A percentile compares a stretch with the other conserved stretches of the same genome.
These are phyloP conservation scores for Boeremia lycopersici DNA, from an alignment of 2,329 filamentous ascomycete genomes.

Conservation along the genomic window DNA sequence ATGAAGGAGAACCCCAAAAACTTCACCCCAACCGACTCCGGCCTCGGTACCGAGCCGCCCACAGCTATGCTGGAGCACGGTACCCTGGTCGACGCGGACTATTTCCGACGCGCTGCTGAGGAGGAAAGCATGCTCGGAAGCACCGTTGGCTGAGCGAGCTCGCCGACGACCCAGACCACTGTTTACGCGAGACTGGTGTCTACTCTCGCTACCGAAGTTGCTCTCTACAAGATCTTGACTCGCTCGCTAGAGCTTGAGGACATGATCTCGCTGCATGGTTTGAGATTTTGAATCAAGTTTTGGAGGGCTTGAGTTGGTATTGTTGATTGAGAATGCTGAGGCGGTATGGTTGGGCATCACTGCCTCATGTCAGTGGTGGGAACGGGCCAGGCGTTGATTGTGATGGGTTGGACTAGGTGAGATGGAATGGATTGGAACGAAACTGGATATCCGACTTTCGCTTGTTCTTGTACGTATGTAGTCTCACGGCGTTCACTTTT, in stretches of 20 bases:
- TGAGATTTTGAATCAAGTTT: conserved; percentile 3
- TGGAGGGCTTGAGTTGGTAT: conserved; percentile 9
- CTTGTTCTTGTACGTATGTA: background rate
- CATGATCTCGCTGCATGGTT: conserved; percentile 5
- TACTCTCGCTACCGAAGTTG: background rate
- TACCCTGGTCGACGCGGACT: conserved; percentile 40
- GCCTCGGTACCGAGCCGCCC: conserved; percentile 46
- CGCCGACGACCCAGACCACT: background rate
- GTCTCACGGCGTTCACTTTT: background rate
- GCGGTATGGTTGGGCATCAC: background rate
- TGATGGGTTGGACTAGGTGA: background rate
- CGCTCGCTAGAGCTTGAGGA: background rate
- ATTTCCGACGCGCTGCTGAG: conserved; percentile 45
- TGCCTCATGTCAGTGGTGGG: background rate
- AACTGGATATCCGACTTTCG: background rate
- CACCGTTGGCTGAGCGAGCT: conserved; percentile 34
- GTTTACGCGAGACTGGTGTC: background rate
- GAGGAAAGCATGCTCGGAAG: conserved; percentile 48
- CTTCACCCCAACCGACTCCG: conserved; percentile 43
- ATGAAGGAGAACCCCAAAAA: conserved; percentile 34
- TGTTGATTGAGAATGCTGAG: background rate
- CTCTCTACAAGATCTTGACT: conserved; percentile 2
- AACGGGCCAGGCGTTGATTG: background rate
- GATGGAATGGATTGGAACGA: no score
- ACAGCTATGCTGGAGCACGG: conserved; percentile 35